A percentile compares a stretch with the other conserved stretches of the same genome.
Evolutionary conservation across 495 filamentous ascomycete species (phyloP).

Genomic region (Entonaema liquescens): DNA sequence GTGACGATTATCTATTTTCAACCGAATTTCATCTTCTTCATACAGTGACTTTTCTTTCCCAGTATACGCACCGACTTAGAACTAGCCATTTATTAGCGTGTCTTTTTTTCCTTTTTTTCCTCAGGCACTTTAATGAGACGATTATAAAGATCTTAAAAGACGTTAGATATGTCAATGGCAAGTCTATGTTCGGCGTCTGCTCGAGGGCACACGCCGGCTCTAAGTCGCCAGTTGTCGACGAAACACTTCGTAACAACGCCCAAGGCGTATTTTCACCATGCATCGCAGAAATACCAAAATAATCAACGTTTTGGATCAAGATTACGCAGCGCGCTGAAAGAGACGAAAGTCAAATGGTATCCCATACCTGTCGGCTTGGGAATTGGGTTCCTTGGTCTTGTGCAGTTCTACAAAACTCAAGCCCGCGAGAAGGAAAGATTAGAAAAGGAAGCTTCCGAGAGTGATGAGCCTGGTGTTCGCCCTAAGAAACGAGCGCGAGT

Average conservation of each 20-base stretch:
- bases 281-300: conserved; percentile 49
- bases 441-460: conserved; percentile 58
- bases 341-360: conserved; percentile 90
- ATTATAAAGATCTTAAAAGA: conserved; percentile 7
- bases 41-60: background rate
- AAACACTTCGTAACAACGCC: conserved; percentile 26
- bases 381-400: conserved; percentile 82
- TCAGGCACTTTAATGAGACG: conserved; percentile 17
- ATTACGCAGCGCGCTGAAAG: conserved; percentile 55
- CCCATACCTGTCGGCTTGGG: conserved; percentile 94
- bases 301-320: conserved; percentile 52
- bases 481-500: conserved; percentile 75
- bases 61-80: conserved; percentile 21
- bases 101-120: background rate
- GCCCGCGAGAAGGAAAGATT: conserved; percentile 65
- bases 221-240: conserved; percentile 13
- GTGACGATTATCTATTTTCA: background rate
- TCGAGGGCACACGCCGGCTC: conserved; percentile 17
- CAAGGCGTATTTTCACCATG: conserved; percentile 31
- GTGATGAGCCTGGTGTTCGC: conserved; percentile 44
- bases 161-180: conserved; percentile 34
- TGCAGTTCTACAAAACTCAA: conserved; percentile 83
- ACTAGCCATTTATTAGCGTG: conserved; percentile 18
- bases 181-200: conserved; percentile 20
- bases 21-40: conserved; percentile 13